These are phyloP conservation scores for Wilcoxina mikolae DNA, from an alignment of 495 filamentous ascomycete genomes.

Conservation along the genomic window DNA sequence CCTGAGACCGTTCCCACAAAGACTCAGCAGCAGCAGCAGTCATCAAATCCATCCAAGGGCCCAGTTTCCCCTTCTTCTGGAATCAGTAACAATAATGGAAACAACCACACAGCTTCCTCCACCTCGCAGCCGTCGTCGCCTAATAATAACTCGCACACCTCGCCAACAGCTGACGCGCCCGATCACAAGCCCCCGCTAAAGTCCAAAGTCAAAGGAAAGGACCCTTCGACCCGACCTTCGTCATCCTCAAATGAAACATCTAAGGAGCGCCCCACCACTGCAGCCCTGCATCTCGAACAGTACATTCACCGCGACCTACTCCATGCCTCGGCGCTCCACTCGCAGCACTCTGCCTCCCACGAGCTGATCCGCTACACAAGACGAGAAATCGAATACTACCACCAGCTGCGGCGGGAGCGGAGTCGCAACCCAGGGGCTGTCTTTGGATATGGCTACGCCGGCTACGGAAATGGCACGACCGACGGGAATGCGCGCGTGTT, in stretches of 20 bases:
- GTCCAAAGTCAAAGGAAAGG: constrained; percentile 12
- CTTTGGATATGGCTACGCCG: constrained; percentile 72
- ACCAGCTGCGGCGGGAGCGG: constrained; percentile 37
- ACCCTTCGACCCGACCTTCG: neutral
- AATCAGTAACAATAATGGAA: neutral
- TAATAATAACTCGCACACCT: constrained; percentile 1
- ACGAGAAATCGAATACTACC: constrained; percentile 39
- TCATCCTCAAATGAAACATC: constrained; percentile 8
- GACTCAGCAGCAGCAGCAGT: neutral
- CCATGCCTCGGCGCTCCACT: constrained; percentile 46
- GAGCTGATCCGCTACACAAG: constrained; percentile 33
- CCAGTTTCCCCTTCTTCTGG: neutral
- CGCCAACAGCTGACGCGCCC: constrained; percentile 19
- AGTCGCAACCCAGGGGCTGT: constrained; percentile 44
- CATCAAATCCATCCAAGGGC: neutral
- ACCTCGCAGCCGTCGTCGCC: constrained; percentile 22
- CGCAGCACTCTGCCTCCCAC: constrained; percentile 24
- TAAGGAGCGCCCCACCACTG: constrained; percentile 21
- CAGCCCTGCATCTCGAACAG: constrained; percentile 41
- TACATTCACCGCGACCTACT: constrained; percentile 64
- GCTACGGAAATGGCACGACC: constrained; percentile 74
- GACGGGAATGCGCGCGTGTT: constrained; percentile 47
- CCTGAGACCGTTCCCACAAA: neutral
- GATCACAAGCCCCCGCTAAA: constrained; percentile 14
- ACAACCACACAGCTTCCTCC: constrained; percentile 13